Evolutionary conservation across 805 yeast species (phyloP), one percentile per base, ranked within the genome.

Genomic region (Kluyveromyces wickerhamii): DNA sequence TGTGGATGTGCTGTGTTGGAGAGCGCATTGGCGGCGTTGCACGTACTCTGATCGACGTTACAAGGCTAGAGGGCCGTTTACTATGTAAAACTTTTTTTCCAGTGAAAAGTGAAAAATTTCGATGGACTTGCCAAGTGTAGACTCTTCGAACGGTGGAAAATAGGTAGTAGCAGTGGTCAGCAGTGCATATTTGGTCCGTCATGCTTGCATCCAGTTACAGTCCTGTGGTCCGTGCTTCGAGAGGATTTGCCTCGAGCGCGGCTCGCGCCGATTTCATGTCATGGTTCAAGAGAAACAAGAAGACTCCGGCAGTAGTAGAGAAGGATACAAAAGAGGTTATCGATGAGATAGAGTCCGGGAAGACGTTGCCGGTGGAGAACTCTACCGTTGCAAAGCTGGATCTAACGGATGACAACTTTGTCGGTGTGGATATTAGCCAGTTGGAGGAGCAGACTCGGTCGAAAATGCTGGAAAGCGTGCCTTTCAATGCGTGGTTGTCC

Each of bases 211-310:
- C 16, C 11, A 30, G 33, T 11, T 21, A 12, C 12, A 16, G 13
- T 8, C 6, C 15, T 9, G 15, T 18, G 13, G 12, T 13, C n/a
- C 20, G 15, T n/a, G 15, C 23, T 13, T 9, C 36, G 3, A 54
- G 55, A 42, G 39, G 40, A 2, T 27, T 57, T 8, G 60, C 55
- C 35, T 48, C 54, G 4, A 41, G 57, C 1, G 34, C 49, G 21
- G 40, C 40, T 6, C 31, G 40, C 18, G 27, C 33, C 7, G 62
- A 65, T 17, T 60, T 63, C 43, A 48, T 63, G 54, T 61, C 63
- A 26, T 64, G 69, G 69, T 60, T 64, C 39, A 58, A 51, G 32
- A 44, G 47, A 30, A 60, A 56, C 45, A 51, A 54, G 37, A 20
- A 32, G 8, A 16, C 13, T 5, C 37, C 34, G 5, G 31, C 44